phyloP scores from a whole-genome alignment of 441 rosid species.

The Corymbia citriodora region DNA sequence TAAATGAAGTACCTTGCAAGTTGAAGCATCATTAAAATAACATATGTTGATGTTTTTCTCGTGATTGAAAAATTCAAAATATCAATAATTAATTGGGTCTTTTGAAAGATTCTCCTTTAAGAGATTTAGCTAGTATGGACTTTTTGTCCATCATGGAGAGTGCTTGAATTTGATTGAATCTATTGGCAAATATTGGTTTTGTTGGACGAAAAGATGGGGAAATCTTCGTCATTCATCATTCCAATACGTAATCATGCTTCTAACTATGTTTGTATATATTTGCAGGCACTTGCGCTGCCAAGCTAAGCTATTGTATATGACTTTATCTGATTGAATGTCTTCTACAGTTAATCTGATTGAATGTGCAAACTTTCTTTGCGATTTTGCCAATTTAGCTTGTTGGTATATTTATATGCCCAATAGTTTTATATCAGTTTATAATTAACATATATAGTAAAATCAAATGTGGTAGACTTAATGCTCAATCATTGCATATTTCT shows the following conservation, averaged over 20 bases:
- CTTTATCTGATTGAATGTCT: not conserved
- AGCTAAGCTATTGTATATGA: not conserved
- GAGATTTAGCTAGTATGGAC: not conserved
- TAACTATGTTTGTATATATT: not conserved
- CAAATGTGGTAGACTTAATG: not conserved
- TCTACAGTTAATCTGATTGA: not conserved
- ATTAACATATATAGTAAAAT: not conserved
- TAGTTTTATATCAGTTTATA: not conserved
- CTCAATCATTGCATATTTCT: not conserved
- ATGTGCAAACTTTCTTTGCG: not conserved
- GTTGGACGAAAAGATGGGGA: not conserved
- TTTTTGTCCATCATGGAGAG: not conserved
- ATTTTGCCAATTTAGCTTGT: not conserved
- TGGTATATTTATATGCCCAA: not conserved
- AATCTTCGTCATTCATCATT: not conserved
- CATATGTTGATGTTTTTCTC: not conserved
- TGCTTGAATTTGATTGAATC: not conserved
- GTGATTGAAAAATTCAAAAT: not conserved
- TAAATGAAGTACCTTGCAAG: not conserved
- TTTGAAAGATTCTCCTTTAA: not conserved
- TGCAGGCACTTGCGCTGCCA: not conserved
- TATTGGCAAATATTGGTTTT: not conserved
- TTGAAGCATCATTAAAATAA: not conserved
- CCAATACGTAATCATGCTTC: not conserved
- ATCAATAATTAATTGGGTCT: not conserved